Base-by-base conservation (phyloP, 331 rosid species). In the Arachis monticola region DNA sequence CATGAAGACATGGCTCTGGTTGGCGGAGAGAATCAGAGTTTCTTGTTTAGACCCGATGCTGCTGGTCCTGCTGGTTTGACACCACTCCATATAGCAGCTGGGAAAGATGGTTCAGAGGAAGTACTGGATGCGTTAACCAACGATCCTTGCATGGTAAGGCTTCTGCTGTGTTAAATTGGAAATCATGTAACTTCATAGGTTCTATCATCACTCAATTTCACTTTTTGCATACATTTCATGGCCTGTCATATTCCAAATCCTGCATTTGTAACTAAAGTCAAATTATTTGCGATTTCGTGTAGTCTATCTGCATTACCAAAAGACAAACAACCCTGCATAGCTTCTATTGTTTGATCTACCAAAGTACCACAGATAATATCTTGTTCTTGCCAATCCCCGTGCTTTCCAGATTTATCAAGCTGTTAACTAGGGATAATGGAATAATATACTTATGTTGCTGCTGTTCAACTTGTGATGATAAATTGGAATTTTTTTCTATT, bases 21-120 rank as follows among this genome's bases (percentile, higher is more conserved):
- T 75, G 60, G 69, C 53, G 83, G 79, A 67, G 47, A 6, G 69
- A 50, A 52, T 3, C 40, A 35, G 45, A 69, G 69, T 51, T 82
- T 87, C 78, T 69, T 90, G 73, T 87, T 90, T 75, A 85, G 84
- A 76, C 96, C 96, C n/a, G 88, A 90, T 69, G 81, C 53, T 51
- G 30, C 44, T 11, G 92, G 92, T 66, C 96, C 89, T 3, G 79
- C 71, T 11, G 88, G 92, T 51, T 77, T 90, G 85, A 90, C 92
- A 46, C 92, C 96, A n/a, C 88, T 90, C 73, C 96, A 90, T 79
- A 70, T 87, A 60, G 96, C 96, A 11, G 92, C 92, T 4, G 83
- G 90, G 65, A 77, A 76, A 74, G 92, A 87, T 74, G 96, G 82
- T 56, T 87, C 84, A 9, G 92, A 85, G 77, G 74, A 79, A 17